Base-by-base conservation (phyloP, 495 filamentous ascomycete genomes). In the Stereocaulon alpinum region DNA sequence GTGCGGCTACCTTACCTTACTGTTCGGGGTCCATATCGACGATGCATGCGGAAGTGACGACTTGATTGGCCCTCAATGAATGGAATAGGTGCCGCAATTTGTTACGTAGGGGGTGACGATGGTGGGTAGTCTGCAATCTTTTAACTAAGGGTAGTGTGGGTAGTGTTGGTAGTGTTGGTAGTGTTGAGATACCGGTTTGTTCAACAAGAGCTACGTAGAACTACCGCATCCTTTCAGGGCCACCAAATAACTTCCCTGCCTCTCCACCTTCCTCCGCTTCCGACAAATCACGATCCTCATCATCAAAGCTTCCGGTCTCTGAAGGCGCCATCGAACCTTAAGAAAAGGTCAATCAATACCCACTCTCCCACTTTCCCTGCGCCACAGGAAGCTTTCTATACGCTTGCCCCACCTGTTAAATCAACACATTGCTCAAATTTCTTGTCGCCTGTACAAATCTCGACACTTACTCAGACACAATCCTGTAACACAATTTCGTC, bases 151-250 rank as follows among this genome's bases (percentile, higher is more conserved):
- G 3, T 32, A n/a, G 29, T 52, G 49, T 52, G 34, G 49, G 1
- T 24, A 24, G 24, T 24, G 3, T 24, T 24, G 24, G 24, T 24
- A 24, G 24, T 24, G 24, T 24, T 24, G 24, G 24, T 24, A 24
- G 29, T 52, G 49, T 52, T 52, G 49, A 52, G 49, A 37, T 52
- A 37, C 49, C 49, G 49, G 49, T 37, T 52, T 52, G 7, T 52
- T 52, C 49, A 52, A 52, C 49, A 52, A 52, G 49, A 52, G 17
- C 34, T 37, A 37, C 34, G 30, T 52, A n/a, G n/a, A n/a, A 52
- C 7, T 22, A 3, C 24, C 22, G 11, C 44, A 22, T 47, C n/a
- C 44, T 22, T 22, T 5, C 44, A 20, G 10, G 4, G 11, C 49
- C 30, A 18, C 20, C 49, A 52, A 17, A 1, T 5, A 29, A 0